These are phyloP conservation scores for Kokia cookei DNA, from an alignment of 441 rosid genomes.

Conservation along the genomic window DNA sequence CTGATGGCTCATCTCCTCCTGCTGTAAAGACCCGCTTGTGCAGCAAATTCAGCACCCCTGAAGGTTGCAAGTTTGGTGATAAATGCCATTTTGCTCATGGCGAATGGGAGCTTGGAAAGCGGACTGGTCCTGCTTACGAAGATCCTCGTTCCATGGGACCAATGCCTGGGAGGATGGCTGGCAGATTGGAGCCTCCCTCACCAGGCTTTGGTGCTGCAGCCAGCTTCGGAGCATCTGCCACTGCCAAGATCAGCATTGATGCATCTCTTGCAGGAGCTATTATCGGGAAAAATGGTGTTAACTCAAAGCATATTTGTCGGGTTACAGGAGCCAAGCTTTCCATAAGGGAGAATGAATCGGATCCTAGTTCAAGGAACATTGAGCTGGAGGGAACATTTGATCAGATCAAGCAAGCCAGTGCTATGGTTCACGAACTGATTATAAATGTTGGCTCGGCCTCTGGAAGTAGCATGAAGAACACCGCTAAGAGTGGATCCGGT, in stretches of 20 bases:
- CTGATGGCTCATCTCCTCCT: constrained; percentile 49
- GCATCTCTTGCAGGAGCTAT: constrained; percentile 91
- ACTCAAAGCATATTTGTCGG: constrained; percentile 86
- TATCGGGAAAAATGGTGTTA: constrained; percentile 87
- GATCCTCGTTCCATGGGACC: constrained; percentile 53
- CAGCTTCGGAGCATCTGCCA: constrained; percentile 85
- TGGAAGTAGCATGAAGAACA: constrained; percentile 33
- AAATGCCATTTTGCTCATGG: constrained; percentile 81
- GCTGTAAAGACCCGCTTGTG: constrained; percentile 56
- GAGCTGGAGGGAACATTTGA: constrained; percentile 93
- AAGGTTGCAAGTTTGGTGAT: constrained; percentile 80
- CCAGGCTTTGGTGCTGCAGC: constrained; percentile 46
- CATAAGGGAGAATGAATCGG: constrained; percentile 73
- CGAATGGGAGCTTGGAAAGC: constrained; percentile 78
- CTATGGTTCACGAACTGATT: constrained; percentile 85
- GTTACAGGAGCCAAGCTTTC: constrained; percentile 84
- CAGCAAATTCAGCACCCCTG: constrained; percentile 64
- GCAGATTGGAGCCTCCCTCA: constrained; percentile 42
- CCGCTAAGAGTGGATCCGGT: constrained; percentile 23
- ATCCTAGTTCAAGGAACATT: constrained; percentile 75
- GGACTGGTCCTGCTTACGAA: constrained; percentile 43
- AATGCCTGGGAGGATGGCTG: constrained; percentile 37
- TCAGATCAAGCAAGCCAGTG: constrained; percentile 90
- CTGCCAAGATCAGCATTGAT: constrained; percentile 85
- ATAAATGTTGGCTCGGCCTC: constrained; percentile 47